A percentile compares a stretch with the other conserved stretches of the same genome.
phyloP scores from a whole-genome alignment of 2,329 filamentous ascomycete species.

The Orbilia blumenaviensis region DNA sequence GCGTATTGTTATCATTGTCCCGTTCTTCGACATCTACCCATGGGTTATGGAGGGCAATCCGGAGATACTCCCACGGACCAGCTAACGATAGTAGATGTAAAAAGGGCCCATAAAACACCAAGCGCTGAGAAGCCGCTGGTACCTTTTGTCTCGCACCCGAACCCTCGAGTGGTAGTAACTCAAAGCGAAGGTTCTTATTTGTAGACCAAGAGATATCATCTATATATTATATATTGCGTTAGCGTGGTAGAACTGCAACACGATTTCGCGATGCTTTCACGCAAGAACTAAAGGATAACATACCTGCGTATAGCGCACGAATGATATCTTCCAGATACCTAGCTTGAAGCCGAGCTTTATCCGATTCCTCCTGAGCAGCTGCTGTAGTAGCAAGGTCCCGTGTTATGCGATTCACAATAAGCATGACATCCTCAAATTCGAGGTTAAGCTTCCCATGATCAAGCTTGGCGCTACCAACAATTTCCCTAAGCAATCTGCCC shows the following conservation, averaged over 20 bases:
- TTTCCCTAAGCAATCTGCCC: neutral
- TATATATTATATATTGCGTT: neutral
- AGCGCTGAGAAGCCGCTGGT: too few species aligned
- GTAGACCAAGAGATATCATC: constrained; percentile 2
- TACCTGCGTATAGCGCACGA: neutral
- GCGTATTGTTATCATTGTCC: neutral
- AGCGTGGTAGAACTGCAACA: neutral
- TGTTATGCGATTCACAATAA: neutral
- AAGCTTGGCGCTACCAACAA: neutral
- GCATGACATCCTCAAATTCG: neutral
- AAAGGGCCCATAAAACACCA: neutral
- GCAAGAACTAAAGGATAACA: neutral
- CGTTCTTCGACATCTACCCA: constrained; percentile 5
- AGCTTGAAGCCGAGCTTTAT: too few species aligned
- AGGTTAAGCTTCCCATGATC: neutral
- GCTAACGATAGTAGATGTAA: neutral
- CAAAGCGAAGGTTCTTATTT: too few species aligned
- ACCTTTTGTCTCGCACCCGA: neutral
- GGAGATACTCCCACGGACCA: neutral
- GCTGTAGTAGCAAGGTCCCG: neutral
- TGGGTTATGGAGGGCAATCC: constrained; percentile 20
- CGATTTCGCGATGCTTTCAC: neutral
- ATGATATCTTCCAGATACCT: neutral
- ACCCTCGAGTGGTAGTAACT: too few species aligned
- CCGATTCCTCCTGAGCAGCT: too few species aligned